These are phyloP conservation scores for Candida parachauliodes DNA, from an alignment of 805 yeast genomes.

Conservation along the genomic window DNA sequence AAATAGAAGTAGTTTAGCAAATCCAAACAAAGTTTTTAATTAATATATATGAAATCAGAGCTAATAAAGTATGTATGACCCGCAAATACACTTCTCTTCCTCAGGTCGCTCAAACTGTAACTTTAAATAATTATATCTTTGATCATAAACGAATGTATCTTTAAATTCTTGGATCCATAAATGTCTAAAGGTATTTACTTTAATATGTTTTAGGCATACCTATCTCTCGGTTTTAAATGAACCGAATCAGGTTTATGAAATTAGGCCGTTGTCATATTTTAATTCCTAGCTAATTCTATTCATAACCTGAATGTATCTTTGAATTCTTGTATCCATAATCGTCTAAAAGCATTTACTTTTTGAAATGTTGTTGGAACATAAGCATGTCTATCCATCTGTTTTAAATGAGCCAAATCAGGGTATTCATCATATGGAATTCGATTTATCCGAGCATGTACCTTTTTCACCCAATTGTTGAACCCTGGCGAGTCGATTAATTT, in stretches of 20 bases:
- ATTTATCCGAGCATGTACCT: constrained; percentile 61
- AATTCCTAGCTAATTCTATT: too few relatives aligned
- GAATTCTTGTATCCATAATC: constrained; percentile 59
- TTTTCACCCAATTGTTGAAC: constrained; percentile 61
- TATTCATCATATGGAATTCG: constrained; percentile 47
- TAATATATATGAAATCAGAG: constrained; percentile 3
- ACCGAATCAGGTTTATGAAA: too few relatives aligned
- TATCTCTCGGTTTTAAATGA: too few relatives aligned
- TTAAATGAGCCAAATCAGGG: constrained; percentile 14
- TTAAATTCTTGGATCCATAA: too few relatives aligned
- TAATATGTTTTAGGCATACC: too few relatives aligned
- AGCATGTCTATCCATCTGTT: constrained; percentile 18
- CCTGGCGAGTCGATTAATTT: constrained; percentile 52
- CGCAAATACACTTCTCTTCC: too few relatives aligned
- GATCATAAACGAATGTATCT: too few relatives aligned
- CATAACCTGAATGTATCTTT: constrained; percentile 49
- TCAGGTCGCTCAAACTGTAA: too few relatives aligned
- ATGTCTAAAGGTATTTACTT: too few relatives aligned
- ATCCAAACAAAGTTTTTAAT: constrained; percentile 13
- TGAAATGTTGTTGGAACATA: constrained; percentile 53
- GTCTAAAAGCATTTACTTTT: constrained; percentile 56
- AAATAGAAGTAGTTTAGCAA: constrained; percentile 53
- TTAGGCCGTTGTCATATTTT: too few relatives aligned
- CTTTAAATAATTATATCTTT: too few relatives aligned
- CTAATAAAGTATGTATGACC: too few relatives aligned